These are phyloP conservation scores for Cladosporium cucumerinum DNA, from an alignment of 2,329 filamentous ascomycete genomes.

Conservation along the genomic window DNA sequence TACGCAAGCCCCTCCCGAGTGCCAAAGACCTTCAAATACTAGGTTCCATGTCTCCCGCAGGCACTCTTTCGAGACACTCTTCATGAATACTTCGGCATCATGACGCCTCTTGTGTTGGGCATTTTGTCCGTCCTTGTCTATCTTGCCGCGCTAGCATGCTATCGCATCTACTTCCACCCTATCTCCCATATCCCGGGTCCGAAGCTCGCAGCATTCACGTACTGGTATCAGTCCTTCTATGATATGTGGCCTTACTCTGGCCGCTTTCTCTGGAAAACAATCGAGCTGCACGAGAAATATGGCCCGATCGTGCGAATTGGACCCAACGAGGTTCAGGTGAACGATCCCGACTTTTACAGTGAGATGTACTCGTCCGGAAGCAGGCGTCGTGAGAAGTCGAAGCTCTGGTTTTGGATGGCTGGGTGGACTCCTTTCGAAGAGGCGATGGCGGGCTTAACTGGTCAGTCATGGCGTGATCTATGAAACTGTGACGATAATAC, in stretches of 20 bases:
- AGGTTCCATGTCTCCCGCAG: neutral
- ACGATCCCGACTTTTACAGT: conserved; percentile 3
- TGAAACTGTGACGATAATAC: too few relatives aligned
- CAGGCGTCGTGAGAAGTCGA: neutral
- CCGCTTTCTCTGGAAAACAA: conserved; percentile 25
- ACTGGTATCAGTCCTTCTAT: conserved; percentile 31
- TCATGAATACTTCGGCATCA: neutral
- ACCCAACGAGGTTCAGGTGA: conserved; percentile 38
- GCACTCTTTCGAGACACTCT: neutral
- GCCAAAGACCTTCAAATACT: neutral
- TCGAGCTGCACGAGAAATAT: conserved; percentile 41
- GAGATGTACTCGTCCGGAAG: conserved; percentile 3
- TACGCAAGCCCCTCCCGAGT: neutral
- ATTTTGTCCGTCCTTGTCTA: neutral
- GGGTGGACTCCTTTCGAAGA: neutral
- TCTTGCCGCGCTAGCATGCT: conserved; percentile 20
- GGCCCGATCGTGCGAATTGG: conserved; percentile 49
- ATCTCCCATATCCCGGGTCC: conserved; percentile 36
- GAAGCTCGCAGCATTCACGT: conserved; percentile 27
- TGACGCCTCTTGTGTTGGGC: neutral
- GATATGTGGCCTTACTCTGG: conserved; percentile 17
- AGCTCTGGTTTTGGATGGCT: conserved; percentile 5
- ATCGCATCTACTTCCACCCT: conserved; percentile 36
- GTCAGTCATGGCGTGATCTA: neutral
- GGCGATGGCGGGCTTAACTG: neutral